Base-by-base conservation (phyloP, 495 filamentous ascomycete species). In the Pyronema domesticum region DNA sequence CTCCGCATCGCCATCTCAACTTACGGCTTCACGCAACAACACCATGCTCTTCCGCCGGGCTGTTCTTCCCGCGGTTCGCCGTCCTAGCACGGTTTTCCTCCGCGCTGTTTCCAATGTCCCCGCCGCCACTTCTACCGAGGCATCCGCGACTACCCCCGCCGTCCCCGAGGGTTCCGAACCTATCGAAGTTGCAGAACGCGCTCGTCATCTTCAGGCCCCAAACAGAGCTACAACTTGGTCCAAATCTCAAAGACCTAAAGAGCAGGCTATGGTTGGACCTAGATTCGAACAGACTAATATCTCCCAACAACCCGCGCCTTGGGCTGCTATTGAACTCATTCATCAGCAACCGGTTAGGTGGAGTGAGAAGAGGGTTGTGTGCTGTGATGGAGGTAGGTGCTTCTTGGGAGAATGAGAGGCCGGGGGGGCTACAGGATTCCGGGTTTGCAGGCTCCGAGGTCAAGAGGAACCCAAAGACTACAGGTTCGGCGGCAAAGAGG, bases 221-320 rank as follows among this genome's bases (percentile, higher is more conserved):
- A 96, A 98, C 73, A 80, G 87, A 37, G 69, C 73, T 43, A 75
- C 68, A 18, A 74, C 84, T 54, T 98, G 91, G 91, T 83, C 83
- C 37, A 68, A 77, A 58, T 88, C 76, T 71, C 91, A 98, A 76
- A 76, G 77, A 67, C 83, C 85, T 13, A 74, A 89, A 56, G 74
- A 74, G 47, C 66, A 76, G 68, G 91, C 84, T 14, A 98, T 98
- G 91, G 74, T 76, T 13, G 91, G 91, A 36, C 91, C 91, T 58
- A 74, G 91, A 58, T 98, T 98, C 63, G 91, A 98, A 74, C 89
- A 95, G 77, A 95, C 85, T 13, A 83, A 89, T 58, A 84, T 95
- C 73, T 79, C 82, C 63, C 72, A 78, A 62, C 91, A 98, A 88
- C 91, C 91, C 14, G 80, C 79, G 68, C 85, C 91, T 6, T 75